Percentiles rank a stretch among this genome's conserved stretches.
phyloP scores from a whole-genome alignment of 1,284 basidiomycete genomes.

The Trichosporon inkin region DNA sequence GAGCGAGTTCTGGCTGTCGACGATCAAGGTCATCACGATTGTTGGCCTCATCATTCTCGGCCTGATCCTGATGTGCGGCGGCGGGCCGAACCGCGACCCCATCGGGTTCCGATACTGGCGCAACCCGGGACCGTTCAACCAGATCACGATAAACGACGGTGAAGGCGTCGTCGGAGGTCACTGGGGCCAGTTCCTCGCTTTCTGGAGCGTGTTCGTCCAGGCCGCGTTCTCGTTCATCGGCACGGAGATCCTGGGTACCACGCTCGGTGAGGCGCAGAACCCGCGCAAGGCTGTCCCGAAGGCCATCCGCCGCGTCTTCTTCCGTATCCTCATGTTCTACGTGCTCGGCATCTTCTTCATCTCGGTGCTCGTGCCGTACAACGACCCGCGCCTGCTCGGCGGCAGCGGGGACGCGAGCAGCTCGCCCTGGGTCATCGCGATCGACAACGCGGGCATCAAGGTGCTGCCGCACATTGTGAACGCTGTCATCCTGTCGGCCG shows the following conservation, averaged over 20 bases:
- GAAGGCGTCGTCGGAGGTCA: conserved; percentile 24
- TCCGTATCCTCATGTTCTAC: conserved; percentile 71
- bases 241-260: conserved; percentile 75
- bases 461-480: conserved; percentile 55
- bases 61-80: conserved; percentile 66
- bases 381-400: conserved; percentile 60
- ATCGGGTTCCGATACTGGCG: conserved; percentile 59
- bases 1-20: conserved; percentile 40
- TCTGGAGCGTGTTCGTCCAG: conserved; percentile 66
- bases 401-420: conserved; percentile 54
- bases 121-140: conserved; percentile 54
- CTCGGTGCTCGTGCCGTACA: conserved; percentile 72
- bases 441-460: conserved; percentile 68
- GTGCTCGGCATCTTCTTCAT: conserved; percentile 48
- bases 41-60: conserved; percentile 57
- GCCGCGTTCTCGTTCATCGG: conserved; percentile 80
- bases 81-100: conserved; percentile 56
- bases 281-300: conserved; percentile 73
- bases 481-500: conserved; percentile 62
- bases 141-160: conserved; percentile 22
- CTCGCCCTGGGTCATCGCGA: conserved; percentile 74
- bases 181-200: conserved; percentile 63
- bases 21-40: conserved; percentile 36
- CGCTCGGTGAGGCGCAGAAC: conserved; percentile 57
- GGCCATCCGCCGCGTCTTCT: conserved; percentile 75